Conservation (phyloP, 2,329 filamentous ascomycete species). For the Taxawa tesnikishii region DNA sequence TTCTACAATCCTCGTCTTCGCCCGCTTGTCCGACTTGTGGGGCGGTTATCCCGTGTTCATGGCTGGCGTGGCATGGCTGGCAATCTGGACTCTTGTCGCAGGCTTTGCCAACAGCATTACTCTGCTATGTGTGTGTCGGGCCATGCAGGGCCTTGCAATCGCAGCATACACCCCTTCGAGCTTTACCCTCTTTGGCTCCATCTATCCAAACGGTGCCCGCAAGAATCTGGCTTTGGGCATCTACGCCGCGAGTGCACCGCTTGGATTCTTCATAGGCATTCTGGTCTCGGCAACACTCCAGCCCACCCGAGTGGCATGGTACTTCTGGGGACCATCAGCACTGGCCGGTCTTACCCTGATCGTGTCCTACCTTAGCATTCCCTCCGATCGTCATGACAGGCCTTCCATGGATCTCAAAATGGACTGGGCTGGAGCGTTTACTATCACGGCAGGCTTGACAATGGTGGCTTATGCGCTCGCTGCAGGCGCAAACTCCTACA, state of each 20-base stretch:
- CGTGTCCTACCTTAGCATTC: slow-evolving; percentile 19
- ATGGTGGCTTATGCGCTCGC: slow-evolving; percentile 21
- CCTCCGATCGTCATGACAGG: slow-evolving; percentile 18
- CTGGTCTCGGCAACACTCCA: slow-evolving; percentile 18
- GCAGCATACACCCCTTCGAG: slow-evolving; percentile 22
- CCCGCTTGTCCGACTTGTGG: slow-evolving; percentile 22
- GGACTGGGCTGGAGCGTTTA: slow-evolving; percentile 21
- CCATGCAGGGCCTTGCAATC: slow-evolving; percentile 24
- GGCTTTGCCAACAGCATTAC: slow-evolving; percentile 15
- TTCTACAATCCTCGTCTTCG: slow-evolving; percentile 19
- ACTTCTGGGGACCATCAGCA: slow-evolving; percentile 20
- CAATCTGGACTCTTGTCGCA: slow-evolving; percentile 21
- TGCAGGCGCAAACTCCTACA: slow-evolving; percentile 16
- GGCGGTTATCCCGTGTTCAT: slow-evolving; percentile 23
- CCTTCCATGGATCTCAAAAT: slow-evolving; percentile 19
- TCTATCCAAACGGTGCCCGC: slow-evolving; percentile 17
- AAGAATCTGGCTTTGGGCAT: slow-evolving; percentile 21
- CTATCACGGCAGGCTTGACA: slow-evolving; percentile 22
- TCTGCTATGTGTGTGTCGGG: slow-evolving; percentile 19
- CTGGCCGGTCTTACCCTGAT: slow-evolving; percentile 15
- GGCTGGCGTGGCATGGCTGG: slow-evolving; percentile 20
- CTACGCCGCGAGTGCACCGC: slow-evolving; percentile 22
- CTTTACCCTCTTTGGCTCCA: slow-evolving; percentile 20
- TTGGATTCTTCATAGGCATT: slow-evolving; percentile 24
- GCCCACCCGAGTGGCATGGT: slow-evolving; percentile 16